Conservation (phyloP, 139 green algal genomes). For the Auxenochlorella pyrenoidosa region DNA sequence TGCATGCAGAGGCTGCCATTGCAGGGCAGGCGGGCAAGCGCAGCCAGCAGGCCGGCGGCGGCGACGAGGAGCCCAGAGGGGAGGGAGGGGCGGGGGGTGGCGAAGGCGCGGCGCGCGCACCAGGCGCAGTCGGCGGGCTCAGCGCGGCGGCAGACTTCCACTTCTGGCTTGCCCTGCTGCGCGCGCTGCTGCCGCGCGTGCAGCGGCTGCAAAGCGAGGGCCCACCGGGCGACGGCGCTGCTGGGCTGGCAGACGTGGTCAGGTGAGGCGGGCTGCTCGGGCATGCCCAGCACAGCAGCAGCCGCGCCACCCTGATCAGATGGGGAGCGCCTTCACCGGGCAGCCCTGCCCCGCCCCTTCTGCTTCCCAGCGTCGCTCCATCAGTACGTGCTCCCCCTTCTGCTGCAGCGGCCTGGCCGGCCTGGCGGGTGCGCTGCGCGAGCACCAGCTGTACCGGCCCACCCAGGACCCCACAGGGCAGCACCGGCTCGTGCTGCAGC, state of each 20-base stretch:
- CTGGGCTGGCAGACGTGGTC: neutral
- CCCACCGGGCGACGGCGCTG: neutral
- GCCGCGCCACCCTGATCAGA: too few species aligned
- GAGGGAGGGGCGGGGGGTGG: neutral
- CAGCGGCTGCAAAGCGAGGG: neutral
- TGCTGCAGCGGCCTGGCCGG: neutral
- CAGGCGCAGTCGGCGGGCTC: neutral
- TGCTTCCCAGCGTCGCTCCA: too few species aligned
- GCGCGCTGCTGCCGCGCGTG: conserved; percentile 13
- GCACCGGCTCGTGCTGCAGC: conserved; percentile 41
- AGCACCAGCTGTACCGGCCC: conserved; percentile 40
- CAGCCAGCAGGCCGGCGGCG: neutral
- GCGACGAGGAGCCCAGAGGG: neutral
- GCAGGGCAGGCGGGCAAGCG: neutral
- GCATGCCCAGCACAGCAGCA: too few species aligned
- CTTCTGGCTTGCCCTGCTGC: conserved; percentile 32
- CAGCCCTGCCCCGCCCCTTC: too few species aligned
- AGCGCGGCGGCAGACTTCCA: conserved; percentile 37
- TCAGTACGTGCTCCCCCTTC: neutral
- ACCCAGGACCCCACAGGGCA: conserved; percentile 43
- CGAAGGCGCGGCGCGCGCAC: too few species aligned
- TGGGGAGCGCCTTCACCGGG: too few species aligned
- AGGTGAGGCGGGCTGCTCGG: neutral
- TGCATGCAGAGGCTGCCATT: conserved; percentile 17
- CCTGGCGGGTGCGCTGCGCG: conserved; percentile 18